phyloP scores from a whole-genome alignment of 208 protist species.

The Lotmaria passim region DNA sequence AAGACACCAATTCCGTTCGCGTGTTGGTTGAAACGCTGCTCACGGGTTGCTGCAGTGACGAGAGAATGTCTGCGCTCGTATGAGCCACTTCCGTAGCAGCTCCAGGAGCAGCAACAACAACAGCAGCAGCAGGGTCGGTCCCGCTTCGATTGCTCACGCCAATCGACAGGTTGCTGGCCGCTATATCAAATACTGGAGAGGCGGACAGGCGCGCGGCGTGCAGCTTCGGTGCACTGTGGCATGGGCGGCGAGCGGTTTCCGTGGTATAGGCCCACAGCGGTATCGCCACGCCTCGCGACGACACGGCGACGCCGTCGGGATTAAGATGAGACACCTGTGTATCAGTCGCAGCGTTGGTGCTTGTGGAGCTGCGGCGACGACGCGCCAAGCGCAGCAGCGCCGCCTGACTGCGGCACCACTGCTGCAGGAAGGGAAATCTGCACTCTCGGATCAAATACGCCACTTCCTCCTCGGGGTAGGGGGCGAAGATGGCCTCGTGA shows the following conservation, averaged over 20 bases:
- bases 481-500: slow-evolving; percentile 19
- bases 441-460: slow-evolving; percentile 15
- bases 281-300: neutral
- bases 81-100: no score
- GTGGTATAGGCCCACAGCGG: slow-evolving; percentile 27
- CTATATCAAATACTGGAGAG: neutral
- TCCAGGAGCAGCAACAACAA: no score
- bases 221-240: neutral
- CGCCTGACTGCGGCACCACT: slow-evolving; percentile 23
- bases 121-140: no score
- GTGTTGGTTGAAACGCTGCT: neutral
- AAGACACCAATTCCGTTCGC: neutral
- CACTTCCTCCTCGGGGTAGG: slow-evolving; percentile 20
- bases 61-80: no score
- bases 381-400: slow-evolving; percentile 2
- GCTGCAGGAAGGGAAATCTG: slow-evolving; percentile 27
- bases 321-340: neutral
- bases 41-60: no score
- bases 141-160: slow-evolving; percentile 1
- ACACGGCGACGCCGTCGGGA: neutral
- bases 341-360: no score
- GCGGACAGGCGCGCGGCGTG: neutral
- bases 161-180: neutral
- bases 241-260: neutral
- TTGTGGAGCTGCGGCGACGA: neutral